Base-by-base conservation (phyloP, 2,329 filamentous ascomycete species). In the Aspergillus hortae region DNA sequence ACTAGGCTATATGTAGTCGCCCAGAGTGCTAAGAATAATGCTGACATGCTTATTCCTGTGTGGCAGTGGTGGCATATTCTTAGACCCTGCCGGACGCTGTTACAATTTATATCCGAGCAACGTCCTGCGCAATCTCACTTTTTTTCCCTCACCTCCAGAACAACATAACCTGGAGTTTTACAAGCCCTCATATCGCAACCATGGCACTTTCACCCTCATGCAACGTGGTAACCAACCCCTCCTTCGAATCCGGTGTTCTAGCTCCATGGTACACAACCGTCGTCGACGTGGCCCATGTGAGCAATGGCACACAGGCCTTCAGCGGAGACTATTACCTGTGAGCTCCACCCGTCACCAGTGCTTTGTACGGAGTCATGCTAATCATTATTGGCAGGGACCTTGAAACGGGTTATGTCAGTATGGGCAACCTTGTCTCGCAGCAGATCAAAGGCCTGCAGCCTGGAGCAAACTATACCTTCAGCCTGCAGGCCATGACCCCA, bases 301-400 rank as follows among this genome's bases (percentile, higher is more conserved):
- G 46, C 43, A 62, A 53, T 35, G 57, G 51, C 1, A 53, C 54
- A 19, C 51, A 33, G 7, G 55, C 57, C 14, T 61, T 59, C 32
- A 47, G 47, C 21, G 62, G 61, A 10, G 43, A 59, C 6, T 58
- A 58, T 46, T 62, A 58, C 33, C 54, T 63, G 61, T 64, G 46
- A 36, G 53, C 5, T n/a, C 2, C n/a, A 3, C 21, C 2, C 11
- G 11, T 2, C 10, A 6, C 23, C 23, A 23, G 23, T 6, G 6
- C 4, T 23, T 23, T 23, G 6, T 23, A 23, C 6, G 23, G 19
- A 19, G 19, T 19, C 19, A 19, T 23, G 4, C 42, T 41, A 14
- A 56, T 11, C 12, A 14, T 12, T 35, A 3, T 46, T 2, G 11
- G 4, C 5, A 62, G 61, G 0, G 48, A 56, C 17, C 46, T 64